Base-by-base conservation (phyloP, 2,329 filamentous ascomycete species). In the Paramyrothecium sp. region DNA sequence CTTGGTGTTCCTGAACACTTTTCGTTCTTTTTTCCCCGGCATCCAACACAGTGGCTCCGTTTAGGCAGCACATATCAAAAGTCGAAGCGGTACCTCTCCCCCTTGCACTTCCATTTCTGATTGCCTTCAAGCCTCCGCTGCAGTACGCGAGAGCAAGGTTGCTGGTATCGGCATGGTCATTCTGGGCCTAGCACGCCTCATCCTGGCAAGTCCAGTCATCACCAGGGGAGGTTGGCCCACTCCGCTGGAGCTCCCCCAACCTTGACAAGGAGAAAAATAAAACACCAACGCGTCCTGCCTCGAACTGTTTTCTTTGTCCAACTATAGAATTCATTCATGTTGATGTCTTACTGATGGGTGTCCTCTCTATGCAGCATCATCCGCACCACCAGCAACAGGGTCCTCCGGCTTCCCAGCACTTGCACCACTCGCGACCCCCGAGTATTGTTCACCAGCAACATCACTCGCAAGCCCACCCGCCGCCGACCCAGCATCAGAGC, bases 371-470 rank as follows among this genome's bases (percentile, higher is more conserved):
- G 82, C 85, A 91, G 88, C 88, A 90, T 83, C 88, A 90, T 80
- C 83, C 86, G 78, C 87, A 89, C 80, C 85, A 88, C 74, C 78
- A 85, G 73, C 86, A 86, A 76, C 86, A 90, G 81, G 89, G 88
- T 84, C 86, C 88, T 76, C 84, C 86, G 68, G 79, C 82, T 76
- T 75, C 82, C 65, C 83, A 85, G 69, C 80, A 89, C 71, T 83
- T 89, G 65, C 89, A 90, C 65, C 87, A 90, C 72, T 83, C 87
- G 67, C 85, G 89, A 72, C 86, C 89, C 62, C 84, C 86, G 68
- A 89, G 88, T 77, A 84, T 88, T 68, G 87, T 90, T 68, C 86
- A 91, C 67, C 88, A 90, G 73, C 88, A 90, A 66, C 87, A 90
- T 69, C 85, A 88, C 63, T 79, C 83, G 62, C 86, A 88, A 71